Evolutionary conservation across 352 stramenopile species (phyloP).

Genomic region (Pythium utonaiense): DNA sequence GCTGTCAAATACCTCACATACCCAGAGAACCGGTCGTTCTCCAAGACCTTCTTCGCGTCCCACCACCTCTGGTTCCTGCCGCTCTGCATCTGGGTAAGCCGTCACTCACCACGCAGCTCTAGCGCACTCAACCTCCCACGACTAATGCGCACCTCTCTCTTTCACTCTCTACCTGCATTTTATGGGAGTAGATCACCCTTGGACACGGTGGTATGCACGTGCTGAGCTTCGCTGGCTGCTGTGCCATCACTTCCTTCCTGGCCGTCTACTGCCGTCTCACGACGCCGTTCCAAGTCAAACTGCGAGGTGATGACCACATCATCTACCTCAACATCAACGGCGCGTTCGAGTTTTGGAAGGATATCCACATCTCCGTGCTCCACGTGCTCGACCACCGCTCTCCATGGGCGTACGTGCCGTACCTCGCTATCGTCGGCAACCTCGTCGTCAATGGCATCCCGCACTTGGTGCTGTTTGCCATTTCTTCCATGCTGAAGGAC

Average conservation of each 20-base stretch:
- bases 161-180: too few species aligned
- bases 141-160: not conserved
- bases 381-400: slow-evolving; percentile 73
- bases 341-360: slow-evolving; percentile 82
- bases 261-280: slow-evolving; percentile 49
- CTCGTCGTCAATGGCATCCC: slow-evolving; percentile 66
- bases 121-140: not conserved
- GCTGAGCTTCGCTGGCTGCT: slow-evolving; percentile 61
- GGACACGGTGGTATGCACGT: slow-evolving; percentile 69
- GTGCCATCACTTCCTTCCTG: slow-evolving; percentile 55
- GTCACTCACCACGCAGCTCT: not conserved
- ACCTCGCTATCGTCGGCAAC: slow-evolving; percentile 59
- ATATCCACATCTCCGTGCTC: slow-evolving; percentile 67
- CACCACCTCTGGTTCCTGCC: slow-evolving; percentile 84
- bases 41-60: slow-evolving; percentile 78
- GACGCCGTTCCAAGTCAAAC: slow-evolving; percentile 68
- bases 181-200: slow-evolving; percentile 67
- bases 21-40: slow-evolving; percentile 73
- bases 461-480: slow-evolving; percentile 60
- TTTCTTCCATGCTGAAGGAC: slow-evolving; percentile 45
- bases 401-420: slow-evolving; percentile 67
- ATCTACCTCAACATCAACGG: slow-evolving; percentile 83
- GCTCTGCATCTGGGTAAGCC: slow-evolving; percentile 68
- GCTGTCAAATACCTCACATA: slow-evolving; percentile 90
- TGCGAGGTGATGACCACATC: slow-evolving; percentile 54